Conservation (phyloP, 2,329 filamentous ascomycete genomes). For the Colletotrichum scovillei region DNA sequence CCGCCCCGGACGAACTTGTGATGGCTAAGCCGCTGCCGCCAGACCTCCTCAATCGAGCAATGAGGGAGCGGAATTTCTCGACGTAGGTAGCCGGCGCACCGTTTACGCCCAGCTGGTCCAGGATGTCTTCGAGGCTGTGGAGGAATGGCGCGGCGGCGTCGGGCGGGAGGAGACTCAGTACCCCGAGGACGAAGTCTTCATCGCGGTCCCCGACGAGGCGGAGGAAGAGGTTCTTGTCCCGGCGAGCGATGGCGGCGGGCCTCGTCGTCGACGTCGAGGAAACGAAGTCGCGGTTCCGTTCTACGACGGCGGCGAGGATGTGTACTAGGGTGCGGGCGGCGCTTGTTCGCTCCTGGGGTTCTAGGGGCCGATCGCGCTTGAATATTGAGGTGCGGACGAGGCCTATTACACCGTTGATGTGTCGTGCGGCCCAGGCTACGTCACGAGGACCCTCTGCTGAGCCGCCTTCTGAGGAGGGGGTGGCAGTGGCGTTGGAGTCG, state of each 20-base stretch:
- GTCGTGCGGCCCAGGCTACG: conserved; percentile 61
- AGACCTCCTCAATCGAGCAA: conserved; percentile 43
- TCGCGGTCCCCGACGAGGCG: conserved; percentile 58
- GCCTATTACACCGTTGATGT: conserved; percentile 55
- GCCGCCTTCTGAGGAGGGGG: background rate
- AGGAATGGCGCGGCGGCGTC: conserved; percentile 57
- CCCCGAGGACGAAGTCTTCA: conserved; percentile 56
- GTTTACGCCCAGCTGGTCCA: conserved; percentile 46
- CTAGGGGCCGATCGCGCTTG: conserved; percentile 50
- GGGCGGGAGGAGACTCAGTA: conserved; percentile 54
- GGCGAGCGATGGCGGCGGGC: conserved; percentile 1
- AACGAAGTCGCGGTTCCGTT: conserved; percentile 52
- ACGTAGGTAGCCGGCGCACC: conserved; percentile 50
- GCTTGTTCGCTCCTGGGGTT: conserved; percentile 51
- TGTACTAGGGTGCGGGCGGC: conserved; percentile 61
- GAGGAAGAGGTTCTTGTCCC: conserved; percentile 59
- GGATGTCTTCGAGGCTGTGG: conserved; percentile 48
- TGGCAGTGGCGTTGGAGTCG: conserved; percentile 45
- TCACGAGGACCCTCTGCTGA: conserved; percentile 48
- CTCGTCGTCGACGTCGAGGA: conserved; percentile 35
- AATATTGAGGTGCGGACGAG: conserved; percentile 57
- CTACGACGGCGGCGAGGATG: conserved; percentile 58
- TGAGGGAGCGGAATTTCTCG: conserved; percentile 46
- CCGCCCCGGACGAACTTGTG: conserved; percentile 33
- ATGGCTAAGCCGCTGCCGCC: conserved; percentile 40